Evolutionary conservation across 2,329 filamentous ascomycete genomes (phyloP).

Genomic region (Graphilbum ipis-grandicollis): DNA sequence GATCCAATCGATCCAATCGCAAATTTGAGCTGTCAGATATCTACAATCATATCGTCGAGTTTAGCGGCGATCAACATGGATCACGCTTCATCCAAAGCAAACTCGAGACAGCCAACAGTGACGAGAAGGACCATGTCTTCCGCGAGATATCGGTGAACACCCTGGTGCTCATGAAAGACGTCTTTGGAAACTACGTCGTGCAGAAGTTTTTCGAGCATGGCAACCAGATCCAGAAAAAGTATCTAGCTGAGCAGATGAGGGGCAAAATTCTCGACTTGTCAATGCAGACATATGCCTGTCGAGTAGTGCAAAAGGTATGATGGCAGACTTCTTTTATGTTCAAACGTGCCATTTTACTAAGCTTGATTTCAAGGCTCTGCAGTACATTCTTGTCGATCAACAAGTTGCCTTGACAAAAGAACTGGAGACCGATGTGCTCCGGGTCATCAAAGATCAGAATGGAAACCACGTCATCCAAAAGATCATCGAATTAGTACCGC

Average conservation of each 20-base stretch:
- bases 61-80: constrained; percentile 88
- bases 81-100: constrained; percentile 93
- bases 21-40: constrained; percentile 79
- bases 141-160: constrained; percentile 71
- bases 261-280: constrained; percentile 68
- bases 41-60: constrained; percentile 75
- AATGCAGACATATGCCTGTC: constrained; percentile 79
- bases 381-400: constrained; percentile 82
- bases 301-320: constrained; percentile 79
- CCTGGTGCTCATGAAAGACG: constrained; percentile 81
- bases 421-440: constrained; percentile 57
- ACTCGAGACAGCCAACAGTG: constrained; percentile 80
- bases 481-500: constrained; percentile 65
- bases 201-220: constrained; percentile 97
- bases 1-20: constrained; percentile 47
- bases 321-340: too few relatives aligned
- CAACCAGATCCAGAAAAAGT: constrained; percentile 81
- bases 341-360: too few relatives aligned
- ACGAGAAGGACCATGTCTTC: constrained; percentile 87
- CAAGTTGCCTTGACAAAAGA: constrained; percentile 44
- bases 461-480: constrained; percentile 97
- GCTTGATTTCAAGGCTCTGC: constrained; percentile 60
- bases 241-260: constrained; percentile 73
- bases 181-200: constrained; percentile 97
- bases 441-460: constrained; percentile 71